Base-by-base conservation (phyloP, 2,329 filamentous ascomycete genomes). In the Pseudogymnoascus destructans region DNA sequence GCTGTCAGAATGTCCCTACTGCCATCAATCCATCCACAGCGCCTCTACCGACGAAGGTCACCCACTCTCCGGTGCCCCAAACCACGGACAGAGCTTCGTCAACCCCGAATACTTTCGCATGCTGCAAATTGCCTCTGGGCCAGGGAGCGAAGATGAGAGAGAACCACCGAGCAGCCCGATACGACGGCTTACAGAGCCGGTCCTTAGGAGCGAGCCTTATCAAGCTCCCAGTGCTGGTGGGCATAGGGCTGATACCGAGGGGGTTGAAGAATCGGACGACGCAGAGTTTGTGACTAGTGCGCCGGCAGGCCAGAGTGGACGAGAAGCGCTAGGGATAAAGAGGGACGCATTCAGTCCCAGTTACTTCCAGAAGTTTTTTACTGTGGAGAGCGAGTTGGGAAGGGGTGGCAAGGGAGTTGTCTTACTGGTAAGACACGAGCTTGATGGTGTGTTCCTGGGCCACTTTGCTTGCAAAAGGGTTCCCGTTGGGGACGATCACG, bases 401-500 rank as follows among this genome's bases (percentile, higher is more conserved):
- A 81, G 86, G 66, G 93, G 95, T 19, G 93, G 95, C 2, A 95
- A 95, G 69, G 93, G 93, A 0, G 90, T 98, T 3, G 93, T 98
- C 1, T 73, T 98, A 52, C 77, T 97, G n/a, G 93, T 98, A 8
- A 84, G 88, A 60, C 93, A 98, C 72, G 79, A 95, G 64, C 82
- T 98, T 59, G 93, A 97, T 70, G 86, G 89, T 19, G 92, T 95
- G 46, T 80, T 84, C 30, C 77, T 98, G 1, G 65, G 93, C 1
- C 81, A 93, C 63, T 98, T 95, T 71, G 93, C 93, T 10, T 98
- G 93, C 76, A 98, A 98, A 72, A 83, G 95, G 49, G 91, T 98
- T 0, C 95, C 93, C 0, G 93, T 98, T 3, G 88, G 93, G 11
- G 87, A 98, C 67, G 89, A 97, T 66, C 92, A 96, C 67, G 83